Evolutionary conservation across 805 yeast genomes (phyloP), one percentile per base, ranked within the genome.

Genomic region (Starmerella kuoi): DNA sequence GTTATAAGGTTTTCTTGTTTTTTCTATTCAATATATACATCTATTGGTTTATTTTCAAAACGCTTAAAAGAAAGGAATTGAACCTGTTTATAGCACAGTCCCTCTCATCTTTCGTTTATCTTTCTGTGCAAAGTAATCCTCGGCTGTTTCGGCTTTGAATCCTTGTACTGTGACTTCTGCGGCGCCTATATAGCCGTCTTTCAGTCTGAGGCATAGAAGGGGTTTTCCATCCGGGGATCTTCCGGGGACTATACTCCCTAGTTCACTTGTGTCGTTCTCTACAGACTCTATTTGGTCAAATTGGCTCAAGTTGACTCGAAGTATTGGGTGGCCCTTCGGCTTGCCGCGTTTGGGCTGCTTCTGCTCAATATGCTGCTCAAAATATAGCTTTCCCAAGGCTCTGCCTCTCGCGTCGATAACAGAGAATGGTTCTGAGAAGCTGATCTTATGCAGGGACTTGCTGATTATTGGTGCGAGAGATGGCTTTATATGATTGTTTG

Each of bases 111-210:
- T 32, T 14, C 53, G 19, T 24, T 41, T 46, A 2, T 39, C 38
- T 1, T 23, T 9, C 7, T 43, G 32, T 2, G 39, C 36, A 22
- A 46, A 39, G 28, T 46, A 53, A 7, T 26, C 39, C 15, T 12
- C 31, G 3, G 55, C 49, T 12, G 48, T 7, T 20, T 49, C 55
- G 8, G 35, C 12, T 24, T 44, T 46, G 26, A 9, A 44, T 2
- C 55, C 55, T 5, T 50, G 50, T 2, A 51, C 56, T 2, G 50
- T 50, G 9, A 52, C 46, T 3, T 40, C 39, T 2, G 43, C 28
- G 9, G 52, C 55, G 5, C 53, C 56, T 2, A 54, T n/a, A 23
- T 28, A 48, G 2, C 55, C 56, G 27, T 50, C 51, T 14, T 36
- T 18, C 2, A 50, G 44, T 14, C 33, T 32, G n/a, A 54, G 25